These are phyloP conservation scores for Parastagonospora avenae DNA, from an alignment of 2,329 filamentous ascomycete genomes.

Conservation along the genomic window DNA sequence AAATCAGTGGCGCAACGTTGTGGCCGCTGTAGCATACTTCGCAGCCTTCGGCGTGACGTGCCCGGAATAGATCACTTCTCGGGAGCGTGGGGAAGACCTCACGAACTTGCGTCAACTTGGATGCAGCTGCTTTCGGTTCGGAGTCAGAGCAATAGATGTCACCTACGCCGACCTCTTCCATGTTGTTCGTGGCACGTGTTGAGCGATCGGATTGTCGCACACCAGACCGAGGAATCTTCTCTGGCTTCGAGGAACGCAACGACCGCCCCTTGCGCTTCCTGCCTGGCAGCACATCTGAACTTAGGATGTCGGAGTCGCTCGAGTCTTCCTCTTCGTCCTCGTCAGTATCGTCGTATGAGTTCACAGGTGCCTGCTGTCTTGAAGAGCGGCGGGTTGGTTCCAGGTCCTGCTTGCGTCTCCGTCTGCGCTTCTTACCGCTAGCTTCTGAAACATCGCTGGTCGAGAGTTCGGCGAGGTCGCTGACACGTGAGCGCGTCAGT, in stretches of 20 bases:
- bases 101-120: constrained; percentile 65
- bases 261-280: constrained; percentile 47
- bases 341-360: constrained; percentile 26
- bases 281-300: constrained; percentile 48
- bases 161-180: constrained; percentile 64
- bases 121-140: constrained; percentile 45
- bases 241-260: constrained; percentile 12
- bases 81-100: constrained; percentile 73
- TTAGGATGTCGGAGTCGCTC: constrained; percentile 40
- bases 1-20: constrained; percentile 73
- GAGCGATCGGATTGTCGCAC: constrained; percentile 53
- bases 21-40: constrained; percentile 69
- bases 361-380: constrained; percentile 20
- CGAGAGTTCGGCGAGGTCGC: constrained; percentile 16
- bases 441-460: constrained; percentile 28
- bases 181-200: constrained; percentile 53
- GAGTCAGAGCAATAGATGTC: constrained; percentile 59
- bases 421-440: constrained; percentile 13
- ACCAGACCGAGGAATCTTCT: constrained; percentile 29
- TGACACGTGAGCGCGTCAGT: constrained; percentile 19
- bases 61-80: constrained; percentile 68
- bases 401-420: constrained; percentile 20
- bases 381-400: constrained; percentile 38
- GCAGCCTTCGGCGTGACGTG: constrained; percentile 72
- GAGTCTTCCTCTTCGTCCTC: constrained; percentile 42